Percentiles rank a stretch among this genome's conserved stretches.
Conservation (phyloP, 768 basidiomycete genomes). For the Termitomyces sp. region DNA sequence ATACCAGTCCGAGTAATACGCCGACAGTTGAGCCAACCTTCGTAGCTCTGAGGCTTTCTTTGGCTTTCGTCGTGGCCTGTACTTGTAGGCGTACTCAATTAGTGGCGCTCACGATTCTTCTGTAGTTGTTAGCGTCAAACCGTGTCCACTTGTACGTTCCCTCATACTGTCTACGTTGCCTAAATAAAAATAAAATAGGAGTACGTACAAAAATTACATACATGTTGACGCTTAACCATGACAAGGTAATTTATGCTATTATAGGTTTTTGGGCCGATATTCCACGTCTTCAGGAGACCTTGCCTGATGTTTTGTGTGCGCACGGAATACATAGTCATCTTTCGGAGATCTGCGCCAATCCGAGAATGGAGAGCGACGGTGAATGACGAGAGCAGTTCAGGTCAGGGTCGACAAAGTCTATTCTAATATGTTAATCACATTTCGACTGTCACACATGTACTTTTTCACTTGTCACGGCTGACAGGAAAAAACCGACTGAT, state of each 20-base stretch:
- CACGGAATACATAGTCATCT: neutral
- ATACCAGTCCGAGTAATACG: neutral
- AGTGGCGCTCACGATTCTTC: neutral
- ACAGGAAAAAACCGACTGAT: too few relatives aligned
- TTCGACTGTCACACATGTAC: too few relatives aligned
- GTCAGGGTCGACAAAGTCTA: too few relatives aligned
- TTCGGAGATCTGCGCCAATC: conserved; percentile 11
- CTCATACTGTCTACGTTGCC: neutral
- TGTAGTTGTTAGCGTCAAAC: neutral
- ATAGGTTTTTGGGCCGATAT: neutral
- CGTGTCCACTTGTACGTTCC: neutral
- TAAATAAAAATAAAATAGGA: neutral
- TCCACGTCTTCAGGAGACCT: neutral
- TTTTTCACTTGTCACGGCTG: too few relatives aligned
- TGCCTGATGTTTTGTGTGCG: neutral
- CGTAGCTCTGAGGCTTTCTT: neutral
- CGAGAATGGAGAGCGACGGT: neutral
- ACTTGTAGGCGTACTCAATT: neutral
- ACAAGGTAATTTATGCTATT: neutral
- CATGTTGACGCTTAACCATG: neutral
- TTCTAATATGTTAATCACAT: too few relatives aligned
- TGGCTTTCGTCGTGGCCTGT: too few relatives aligned
- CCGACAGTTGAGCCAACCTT: neutral
- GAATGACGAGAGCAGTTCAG: too few relatives aligned
- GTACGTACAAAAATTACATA: neutral